Conservation (phyloP, 768 basidiomycete genomes). For the Crepidotus variabilis region DNA sequence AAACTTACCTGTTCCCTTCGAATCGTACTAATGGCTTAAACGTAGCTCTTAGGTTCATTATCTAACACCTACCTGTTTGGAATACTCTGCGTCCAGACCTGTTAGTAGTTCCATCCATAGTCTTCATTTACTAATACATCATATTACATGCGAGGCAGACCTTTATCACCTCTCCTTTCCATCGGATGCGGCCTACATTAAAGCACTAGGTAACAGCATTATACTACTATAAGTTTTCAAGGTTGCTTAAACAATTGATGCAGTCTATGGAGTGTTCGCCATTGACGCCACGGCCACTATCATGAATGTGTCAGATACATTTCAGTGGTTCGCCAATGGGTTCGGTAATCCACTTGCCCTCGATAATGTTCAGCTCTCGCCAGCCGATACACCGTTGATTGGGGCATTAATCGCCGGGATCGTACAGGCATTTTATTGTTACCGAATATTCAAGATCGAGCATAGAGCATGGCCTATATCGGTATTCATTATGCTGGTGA, state of each 20-base stretch:
- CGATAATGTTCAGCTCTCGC: constrained; percentile 15
- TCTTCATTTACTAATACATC: no score
- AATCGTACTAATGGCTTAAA: neutral
- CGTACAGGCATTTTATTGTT: constrained; percentile 18
- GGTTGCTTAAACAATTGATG: neutral
- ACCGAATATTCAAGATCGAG: constrained; percentile 13
- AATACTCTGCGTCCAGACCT: neutral
- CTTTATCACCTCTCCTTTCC: neutral
- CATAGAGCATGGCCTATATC: neutral
- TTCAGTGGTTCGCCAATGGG: constrained; percentile 11
- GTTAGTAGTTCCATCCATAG: neutral
- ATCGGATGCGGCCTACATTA: neutral
- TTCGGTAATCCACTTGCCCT: constrained; percentile 14
- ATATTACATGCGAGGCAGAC: neutral
- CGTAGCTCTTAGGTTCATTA: neutral
- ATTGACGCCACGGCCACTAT: neutral
- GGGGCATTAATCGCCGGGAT: constrained; percentile 16
- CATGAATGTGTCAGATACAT: neutral
- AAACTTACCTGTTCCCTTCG: neutral
- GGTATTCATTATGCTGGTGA: neutral
- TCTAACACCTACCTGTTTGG: neutral
- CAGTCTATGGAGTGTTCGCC: neutral
- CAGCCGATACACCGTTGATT: constrained; percentile 14
- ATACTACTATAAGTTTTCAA: neutral
- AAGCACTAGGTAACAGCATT: neutral